Percentiles rank a stretch among this genome's conserved stretches.
These are phyloP conservation scores for Jatropha multifida DNA, from an alignment of 441 rosid genomes.

Conservation along the genomic window DNA sequence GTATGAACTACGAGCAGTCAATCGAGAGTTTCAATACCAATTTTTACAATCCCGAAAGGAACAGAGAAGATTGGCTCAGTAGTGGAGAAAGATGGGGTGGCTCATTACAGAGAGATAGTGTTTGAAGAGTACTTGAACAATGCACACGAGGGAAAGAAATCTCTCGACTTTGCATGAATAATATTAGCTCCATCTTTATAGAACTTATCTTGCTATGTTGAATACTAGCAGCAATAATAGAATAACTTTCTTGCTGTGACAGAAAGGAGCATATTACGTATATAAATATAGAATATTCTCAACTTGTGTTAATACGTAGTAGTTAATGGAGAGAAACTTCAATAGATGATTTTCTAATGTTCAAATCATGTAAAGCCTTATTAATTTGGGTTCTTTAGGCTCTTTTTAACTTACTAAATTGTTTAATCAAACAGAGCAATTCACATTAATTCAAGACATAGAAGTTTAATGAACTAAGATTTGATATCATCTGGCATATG, in stretches of 20 bases:
- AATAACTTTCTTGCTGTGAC: neutral
- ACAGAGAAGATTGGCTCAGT: slow-evolving; percentile 45
- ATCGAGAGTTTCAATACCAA: slow-evolving; percentile 62
- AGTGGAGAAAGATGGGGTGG: slow-evolving; percentile 48
- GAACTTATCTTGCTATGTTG: too few species aligned
- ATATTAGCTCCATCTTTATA: neutral
- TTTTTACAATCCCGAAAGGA: slow-evolving; percentile 49
- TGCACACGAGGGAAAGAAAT: slow-evolving; percentile 54
- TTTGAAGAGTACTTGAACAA: slow-evolving; percentile 56
- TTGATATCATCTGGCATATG: too few species aligned
- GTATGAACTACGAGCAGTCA: slow-evolving; percentile 48
- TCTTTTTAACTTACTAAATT: too few species aligned
- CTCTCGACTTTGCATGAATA: slow-evolving; percentile 48
- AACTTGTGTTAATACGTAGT: neutral
- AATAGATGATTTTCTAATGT: too few species aligned
- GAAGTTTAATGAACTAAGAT: too few species aligned
- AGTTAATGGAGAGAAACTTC: too few species aligned
- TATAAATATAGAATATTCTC: too few species aligned
- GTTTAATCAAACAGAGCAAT: too few species aligned
- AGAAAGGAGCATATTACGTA: neutral
- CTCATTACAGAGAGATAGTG: slow-evolving; percentile 43
- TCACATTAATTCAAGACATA: too few species aligned
- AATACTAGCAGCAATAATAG: neutral
- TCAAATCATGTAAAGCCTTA: too few species aligned
- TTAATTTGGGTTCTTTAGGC: too few species aligned